phyloP scores from a whole-genome alignment of 2,329 filamentous ascomycete genomes.

The Metarhizium humberi region DNA sequence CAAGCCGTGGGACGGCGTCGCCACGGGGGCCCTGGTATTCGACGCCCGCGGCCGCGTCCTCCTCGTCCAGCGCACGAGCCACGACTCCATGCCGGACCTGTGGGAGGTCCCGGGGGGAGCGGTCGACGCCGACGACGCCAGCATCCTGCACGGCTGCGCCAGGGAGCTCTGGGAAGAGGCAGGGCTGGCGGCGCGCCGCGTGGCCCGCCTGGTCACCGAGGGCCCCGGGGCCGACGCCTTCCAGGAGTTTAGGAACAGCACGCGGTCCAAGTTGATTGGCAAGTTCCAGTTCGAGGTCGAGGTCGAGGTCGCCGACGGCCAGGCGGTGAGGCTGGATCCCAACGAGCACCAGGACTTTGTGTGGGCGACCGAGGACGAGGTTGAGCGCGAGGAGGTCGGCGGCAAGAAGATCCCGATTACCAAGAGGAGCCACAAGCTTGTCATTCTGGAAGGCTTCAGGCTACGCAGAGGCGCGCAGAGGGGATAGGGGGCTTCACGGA shows the following conservation, averaged over 20 bases:
- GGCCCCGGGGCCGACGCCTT: not conserved
- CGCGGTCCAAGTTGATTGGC: not conserved
- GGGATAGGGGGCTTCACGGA: too few species aligned
- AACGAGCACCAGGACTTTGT: conserved; percentile 21
- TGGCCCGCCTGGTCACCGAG: conserved; percentile 10
- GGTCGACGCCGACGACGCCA: conserved; percentile 26
- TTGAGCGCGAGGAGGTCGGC: conserved; percentile 10
- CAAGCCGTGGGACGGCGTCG: conserved; percentile 11
- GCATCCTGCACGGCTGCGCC: conserved; percentile 25
- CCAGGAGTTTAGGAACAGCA: conserved; percentile 1
- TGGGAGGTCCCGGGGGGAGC: conserved; percentile 36
- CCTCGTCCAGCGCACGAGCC: conserved; percentile 28
- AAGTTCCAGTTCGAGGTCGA: conserved; percentile 11
- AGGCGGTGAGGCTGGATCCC: conserved; percentile 16
- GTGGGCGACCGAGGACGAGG: conserved; percentile 21
- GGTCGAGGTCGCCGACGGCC: conserved; percentile 8
- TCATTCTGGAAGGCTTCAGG: conserved; percentile 16
- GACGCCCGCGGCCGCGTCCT: conserved; percentile 18
- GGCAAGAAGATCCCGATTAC: conserved; percentile 11
- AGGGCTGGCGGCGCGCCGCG: conserved; percentile 18
- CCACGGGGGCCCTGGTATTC: conserved; percentile 18
- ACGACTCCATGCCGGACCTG: conserved; percentile 25
- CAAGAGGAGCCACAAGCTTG: conserved; percentile 7
- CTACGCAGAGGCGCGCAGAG: not conserved
- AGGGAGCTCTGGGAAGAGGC: conserved; percentile 35